Percentiles rank a stretch among this genome's conserved stretches.
Evolutionary conservation across 2,329 filamentous ascomycete genomes (phyloP).

Genomic region (Zasmidium cellare): DNA sequence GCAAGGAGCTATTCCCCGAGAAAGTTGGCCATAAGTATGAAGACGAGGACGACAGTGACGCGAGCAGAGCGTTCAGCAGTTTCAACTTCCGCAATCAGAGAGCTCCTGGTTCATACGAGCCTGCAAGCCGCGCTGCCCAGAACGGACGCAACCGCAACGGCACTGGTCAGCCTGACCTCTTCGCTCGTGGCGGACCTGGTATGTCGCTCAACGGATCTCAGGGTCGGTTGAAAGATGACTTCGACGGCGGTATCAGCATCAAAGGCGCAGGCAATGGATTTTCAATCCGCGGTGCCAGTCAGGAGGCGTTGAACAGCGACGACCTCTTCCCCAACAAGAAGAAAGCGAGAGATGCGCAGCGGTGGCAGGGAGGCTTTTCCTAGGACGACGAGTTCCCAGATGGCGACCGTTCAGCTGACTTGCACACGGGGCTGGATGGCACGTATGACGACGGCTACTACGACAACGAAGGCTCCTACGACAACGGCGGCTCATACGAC

Average conservation of each 20-base stretch:
- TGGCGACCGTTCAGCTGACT: too few species aligned
- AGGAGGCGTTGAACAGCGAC: slow-evolving; percentile 3
- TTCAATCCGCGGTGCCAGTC: slow-evolving; percentile 33
- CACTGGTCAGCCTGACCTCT: slow-evolving; percentile 18
- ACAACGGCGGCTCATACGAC: too few species aligned
- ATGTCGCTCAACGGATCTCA: slow-evolving; percentile 11
- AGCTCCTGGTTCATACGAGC: slow-evolving; percentile 18
- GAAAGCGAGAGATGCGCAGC: too few species aligned
- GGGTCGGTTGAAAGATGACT: slow-evolving; percentile 11
- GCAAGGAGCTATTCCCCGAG: slow-evolving; percentile 39
- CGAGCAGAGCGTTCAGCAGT: slow-evolving; percentile 26
- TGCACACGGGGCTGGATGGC: too few species aligned
- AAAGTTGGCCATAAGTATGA: slow-evolving; percentile 45
- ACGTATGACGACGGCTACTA: too few species aligned
- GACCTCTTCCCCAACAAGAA: slow-evolving; percentile 16
- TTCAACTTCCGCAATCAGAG: slow-evolving; percentile 25
- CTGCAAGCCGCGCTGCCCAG: slow-evolving; percentile 16
- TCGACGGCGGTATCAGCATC: slow-evolving; percentile 35
- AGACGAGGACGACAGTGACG: slow-evolving; percentile 23
- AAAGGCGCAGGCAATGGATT: slow-evolving; percentile 33
- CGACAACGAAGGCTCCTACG: too few species aligned
- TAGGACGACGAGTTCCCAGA: too few species aligned
- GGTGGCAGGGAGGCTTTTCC: too few species aligned
- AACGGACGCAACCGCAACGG: slow-evolving; percentile 4
- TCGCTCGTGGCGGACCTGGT: slow-evolving; percentile 19